Base-by-base conservation (phyloP, 192 early-diverging fungal genomes). In the Coemansia sp. region DNA sequence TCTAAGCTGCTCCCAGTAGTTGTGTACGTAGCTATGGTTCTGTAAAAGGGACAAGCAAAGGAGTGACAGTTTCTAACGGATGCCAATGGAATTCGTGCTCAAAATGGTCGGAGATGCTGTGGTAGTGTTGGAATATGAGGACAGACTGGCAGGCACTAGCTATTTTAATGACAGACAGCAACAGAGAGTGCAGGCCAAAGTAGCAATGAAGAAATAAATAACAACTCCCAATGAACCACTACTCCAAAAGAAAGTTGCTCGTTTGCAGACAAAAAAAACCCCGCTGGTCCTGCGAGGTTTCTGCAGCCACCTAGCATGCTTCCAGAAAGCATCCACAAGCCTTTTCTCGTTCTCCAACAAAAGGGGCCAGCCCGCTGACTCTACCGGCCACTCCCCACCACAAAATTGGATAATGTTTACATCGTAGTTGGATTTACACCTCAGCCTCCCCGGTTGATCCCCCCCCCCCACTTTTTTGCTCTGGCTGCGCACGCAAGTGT, bases 311-410 rank as follows among this genome's bases (percentile, higher is more conserved):
- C 38, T 14, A 44, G 38, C 38, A 44, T 14, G 38, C 25, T 52
- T 52, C 50, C 50, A 52, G 50, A 26, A 52, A 52, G 50, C 50
- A 26, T 52, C 19, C 21, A 44, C 38, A 44, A 16, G 38, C 14
- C 38, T 44, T 44, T 44, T 44, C 16, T 10, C 14, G 38, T 44
- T 9, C 38, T 16, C 38, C 38, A 44, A 16, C 38, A 52, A 52
- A 52, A 52, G 21, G 25, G 50, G 25, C 50, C 22, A 23, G 50
- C 50, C 25, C 50, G 18, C 22, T 26, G 25, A 26, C 50, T 25
- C 50, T 44, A 16, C 38, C 14, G 38, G 16, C 38, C 38, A 44
- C 38, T 30, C 28, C 38, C 38, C 38, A 44, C 38, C 14, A 14
- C 38, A 44, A 44, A 44, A 44, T 16, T 10, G 38, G 38, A 16